phyloP scores from a whole-genome alignment of 106 monocot genomes.

The Apostasia ramifera region DNA sequence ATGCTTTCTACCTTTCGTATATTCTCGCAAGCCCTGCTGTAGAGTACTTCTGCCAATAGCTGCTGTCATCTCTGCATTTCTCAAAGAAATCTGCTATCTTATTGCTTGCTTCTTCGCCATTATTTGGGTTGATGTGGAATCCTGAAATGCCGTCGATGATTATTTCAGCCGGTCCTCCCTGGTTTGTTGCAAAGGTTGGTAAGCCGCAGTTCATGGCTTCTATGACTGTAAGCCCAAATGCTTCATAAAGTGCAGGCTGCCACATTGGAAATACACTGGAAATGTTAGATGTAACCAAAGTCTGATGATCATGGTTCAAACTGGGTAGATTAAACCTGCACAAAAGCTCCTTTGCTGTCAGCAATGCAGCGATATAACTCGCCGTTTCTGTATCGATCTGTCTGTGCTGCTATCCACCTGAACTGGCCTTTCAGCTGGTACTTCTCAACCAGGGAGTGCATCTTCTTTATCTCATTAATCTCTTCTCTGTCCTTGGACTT shows the following conservation, averaged over 20 bases:
- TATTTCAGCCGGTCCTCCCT: conserved; percentile 95
- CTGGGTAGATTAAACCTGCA: conserved; percentile 36
- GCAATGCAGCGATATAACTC: conserved; percentile 96
- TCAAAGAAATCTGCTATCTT: conserved; percentile 92
- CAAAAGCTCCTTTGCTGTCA: conserved; percentile 84
- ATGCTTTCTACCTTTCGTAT: conserved; percentile 62
- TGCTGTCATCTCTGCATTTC: conserved; percentile 59
- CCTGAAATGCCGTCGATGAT: conserved; percentile 88
- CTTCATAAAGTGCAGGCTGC: conserved; percentile 94
- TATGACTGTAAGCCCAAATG: conserved; percentile 94
- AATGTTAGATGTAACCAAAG: background rate
- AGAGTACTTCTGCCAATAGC: conserved; percentile 82
- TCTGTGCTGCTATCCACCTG: conserved; percentile 89
- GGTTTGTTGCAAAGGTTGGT: conserved; percentile 90
- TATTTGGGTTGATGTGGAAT: conserved; percentile 70
- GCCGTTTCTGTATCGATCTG: conserved; percentile 67
- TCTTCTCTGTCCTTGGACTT: conserved; percentile 96
- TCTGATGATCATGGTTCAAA: background rate
- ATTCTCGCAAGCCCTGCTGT: conserved; percentile 78
- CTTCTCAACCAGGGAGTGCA: conserved; percentile 70
- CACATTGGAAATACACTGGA: background rate
- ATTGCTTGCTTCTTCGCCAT: conserved; percentile 73
- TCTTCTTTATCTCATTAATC: conserved; percentile 88
- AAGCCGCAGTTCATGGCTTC: conserved; percentile 98
- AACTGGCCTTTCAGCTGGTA: conserved; percentile 87